Conservation (phyloP, 1,284 basidiomycete species). For the Rhodotorula sp. region DNA sequence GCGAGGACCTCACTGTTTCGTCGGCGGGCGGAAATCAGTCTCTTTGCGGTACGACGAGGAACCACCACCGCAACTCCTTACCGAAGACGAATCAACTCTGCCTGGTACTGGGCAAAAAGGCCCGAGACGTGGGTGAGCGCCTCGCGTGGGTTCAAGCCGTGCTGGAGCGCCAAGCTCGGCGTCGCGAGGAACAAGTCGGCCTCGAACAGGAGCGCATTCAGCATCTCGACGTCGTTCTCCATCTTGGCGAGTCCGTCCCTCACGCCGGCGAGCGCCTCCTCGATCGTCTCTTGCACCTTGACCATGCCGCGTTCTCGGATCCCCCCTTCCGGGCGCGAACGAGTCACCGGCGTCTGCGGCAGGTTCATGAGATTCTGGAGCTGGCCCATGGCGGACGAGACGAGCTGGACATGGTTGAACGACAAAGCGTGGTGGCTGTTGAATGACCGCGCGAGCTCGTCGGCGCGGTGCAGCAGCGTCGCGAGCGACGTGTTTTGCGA, state of each 20-base stretch:
- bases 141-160: constrained; percentile 37
- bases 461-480: constrained; percentile 32
- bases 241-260: constrained; percentile 34
- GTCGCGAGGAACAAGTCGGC: constrained; percentile 36
- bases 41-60: too few relatives aligned
- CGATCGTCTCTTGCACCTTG: constrained; percentile 38
- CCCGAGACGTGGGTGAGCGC: constrained; percentile 34
- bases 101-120: constrained; percentile 34
- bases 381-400: constrained; percentile 25
- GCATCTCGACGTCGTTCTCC: constrained; percentile 34
- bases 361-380: constrained; percentile 35
- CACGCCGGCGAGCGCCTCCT: constrained; percentile 28
- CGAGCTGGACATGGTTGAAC: constrained; percentile 26
- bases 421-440: constrained; percentile 32
- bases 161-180: constrained; percentile 28
- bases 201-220: constrained; percentile 35
- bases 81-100: constrained; percentile 37
- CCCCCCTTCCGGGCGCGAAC: constrained; percentile 33
- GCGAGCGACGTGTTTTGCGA: constrained; percentile 22
- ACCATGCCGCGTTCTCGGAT: constrained; percentile 38
- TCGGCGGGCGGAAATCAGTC: background rate
- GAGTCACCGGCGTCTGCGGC: constrained; percentile 29
- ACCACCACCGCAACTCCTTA: background rate
- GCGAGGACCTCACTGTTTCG: constrained; percentile 34
- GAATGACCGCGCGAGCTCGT: constrained; percentile 33